Conservation (phyloP, 331 rosid species). For the Pyrus hybrid region DNA sequence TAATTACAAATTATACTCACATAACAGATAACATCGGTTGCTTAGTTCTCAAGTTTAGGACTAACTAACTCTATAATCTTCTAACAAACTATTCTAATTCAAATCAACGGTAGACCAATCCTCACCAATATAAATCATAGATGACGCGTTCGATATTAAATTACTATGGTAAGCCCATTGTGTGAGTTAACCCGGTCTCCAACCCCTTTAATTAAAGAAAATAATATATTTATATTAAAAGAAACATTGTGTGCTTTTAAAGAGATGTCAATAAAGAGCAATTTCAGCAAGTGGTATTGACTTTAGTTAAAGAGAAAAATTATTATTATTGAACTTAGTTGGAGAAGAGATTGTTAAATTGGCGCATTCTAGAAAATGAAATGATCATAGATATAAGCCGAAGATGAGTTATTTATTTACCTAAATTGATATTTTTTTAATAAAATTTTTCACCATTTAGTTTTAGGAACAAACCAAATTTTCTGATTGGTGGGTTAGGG, state of each 20-base stretch:
- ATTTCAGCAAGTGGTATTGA: too few species aligned
- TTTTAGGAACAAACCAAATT: neutral
- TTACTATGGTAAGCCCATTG: neutral
- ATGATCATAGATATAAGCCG: neutral
- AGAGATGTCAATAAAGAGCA: too few species aligned
- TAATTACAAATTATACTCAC: neutral
- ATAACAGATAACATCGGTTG: neutral
- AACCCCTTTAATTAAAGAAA: neutral
- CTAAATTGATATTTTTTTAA: neutral
- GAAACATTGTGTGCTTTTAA: neutral
- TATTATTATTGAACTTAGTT: neutral
- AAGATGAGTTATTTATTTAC: neutral
- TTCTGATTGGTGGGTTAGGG: neutral
- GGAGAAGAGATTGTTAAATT: neutral
- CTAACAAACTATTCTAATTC: neutral
- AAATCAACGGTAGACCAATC: neutral
- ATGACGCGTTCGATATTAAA: too few species aligned
- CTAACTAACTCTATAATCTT: neutral
- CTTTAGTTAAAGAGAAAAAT: too few species aligned
- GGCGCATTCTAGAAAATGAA: neutral
- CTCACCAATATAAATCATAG: neutral
- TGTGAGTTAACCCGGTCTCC: neutral
- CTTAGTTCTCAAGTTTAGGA: neutral
- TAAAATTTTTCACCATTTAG: neutral
- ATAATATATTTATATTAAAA: too few species aligned